A percentile compares a stretch with the other conserved stretches of the same genome.
Conservation (phyloP, 139 green algal genomes). For the Chlamydomonas sphaeroides region DNA sequence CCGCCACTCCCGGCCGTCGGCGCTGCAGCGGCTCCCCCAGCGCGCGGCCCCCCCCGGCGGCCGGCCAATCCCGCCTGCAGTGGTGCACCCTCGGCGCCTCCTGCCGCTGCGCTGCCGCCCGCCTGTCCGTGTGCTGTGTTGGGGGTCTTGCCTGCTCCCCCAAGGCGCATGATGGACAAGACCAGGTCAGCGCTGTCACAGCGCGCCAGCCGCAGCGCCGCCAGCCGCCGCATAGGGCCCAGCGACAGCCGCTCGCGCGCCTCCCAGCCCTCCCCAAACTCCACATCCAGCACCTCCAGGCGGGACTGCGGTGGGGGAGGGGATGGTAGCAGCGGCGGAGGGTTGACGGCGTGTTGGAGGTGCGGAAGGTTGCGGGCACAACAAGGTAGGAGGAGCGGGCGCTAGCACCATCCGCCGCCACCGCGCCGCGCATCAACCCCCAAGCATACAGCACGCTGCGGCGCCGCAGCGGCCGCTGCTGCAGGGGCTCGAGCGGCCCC, state of each 20-base stretch:
- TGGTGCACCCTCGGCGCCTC: too few relatives aligned
- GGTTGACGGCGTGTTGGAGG: background rate
- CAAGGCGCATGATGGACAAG: background rate
- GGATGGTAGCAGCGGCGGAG: background rate
- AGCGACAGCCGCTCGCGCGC: background rate
- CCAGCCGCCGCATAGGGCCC: background rate
- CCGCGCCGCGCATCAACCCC: too few relatives aligned
- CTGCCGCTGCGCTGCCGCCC: background rate
- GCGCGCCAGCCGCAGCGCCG: background rate
- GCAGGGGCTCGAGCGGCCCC: too few relatives aligned
- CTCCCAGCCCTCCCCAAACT: background rate
- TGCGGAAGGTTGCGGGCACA: too few relatives aligned
- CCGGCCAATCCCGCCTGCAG: too few relatives aligned
- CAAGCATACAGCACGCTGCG: too few relatives aligned
- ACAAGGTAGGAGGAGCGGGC: too few relatives aligned
- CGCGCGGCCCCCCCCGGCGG: too few relatives aligned
- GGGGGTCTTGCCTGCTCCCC: background rate
- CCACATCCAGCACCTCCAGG: constrained; percentile 14
- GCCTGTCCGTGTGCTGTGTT: too few relatives aligned
- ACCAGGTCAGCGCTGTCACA: background rate
- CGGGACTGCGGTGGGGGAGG: background rate
- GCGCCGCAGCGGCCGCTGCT: too few relatives aligned
- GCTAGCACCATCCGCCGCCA: too few relatives aligned
- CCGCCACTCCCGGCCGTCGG: background rate
- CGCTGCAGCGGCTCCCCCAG: background rate